phyloP scores from a whole-genome alignment of 768 basidiomycete species.

The Termitomyces bulborhizus region DNA sequence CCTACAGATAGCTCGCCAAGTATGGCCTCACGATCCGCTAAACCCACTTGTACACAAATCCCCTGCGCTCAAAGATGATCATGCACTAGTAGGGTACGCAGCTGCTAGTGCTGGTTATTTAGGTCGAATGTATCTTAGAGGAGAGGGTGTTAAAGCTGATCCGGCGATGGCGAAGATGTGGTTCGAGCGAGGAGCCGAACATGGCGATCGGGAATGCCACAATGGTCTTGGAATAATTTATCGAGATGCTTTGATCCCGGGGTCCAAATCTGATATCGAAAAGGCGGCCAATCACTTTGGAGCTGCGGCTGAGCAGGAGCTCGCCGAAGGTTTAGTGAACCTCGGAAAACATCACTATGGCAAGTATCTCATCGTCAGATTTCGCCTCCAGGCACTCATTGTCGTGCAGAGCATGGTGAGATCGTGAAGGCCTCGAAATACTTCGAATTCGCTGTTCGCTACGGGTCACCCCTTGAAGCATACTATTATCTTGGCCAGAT shows the following conservation, averaged over 20 bases:
- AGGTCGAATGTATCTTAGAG: constrained; percentile 90
- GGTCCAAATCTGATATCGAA: constrained; percentile 55
- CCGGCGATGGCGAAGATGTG: constrained; percentile 78
- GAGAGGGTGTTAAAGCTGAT: constrained; percentile 85
- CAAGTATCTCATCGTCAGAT: constrained; percentile 21
- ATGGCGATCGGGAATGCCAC: constrained; percentile 82
- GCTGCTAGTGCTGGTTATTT: constrained; percentile 82
- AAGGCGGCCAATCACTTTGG: constrained; percentile 65
- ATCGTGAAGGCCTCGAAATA: constrained; percentile 56
- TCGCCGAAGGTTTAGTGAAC: constrained; percentile 90
- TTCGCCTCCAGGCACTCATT: constrained; percentile 4
- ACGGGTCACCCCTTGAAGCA: constrained; percentile 90
- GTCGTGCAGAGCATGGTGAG: constrained; percentile 59
- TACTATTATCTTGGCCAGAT: constrained; percentile 91
- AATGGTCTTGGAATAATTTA: constrained; percentile 91
- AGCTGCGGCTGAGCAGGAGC: constrained; percentile 78
- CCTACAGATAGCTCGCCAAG: constrained; percentile 67
- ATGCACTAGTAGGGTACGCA: constrained; percentile 51
- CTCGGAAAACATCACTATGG: constrained; percentile 76
- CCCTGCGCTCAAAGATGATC: constrained; percentile 43
- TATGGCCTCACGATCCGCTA: constrained; percentile 82
- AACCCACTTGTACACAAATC: constrained; percentile 42
- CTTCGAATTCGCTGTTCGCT: constrained; percentile 80
- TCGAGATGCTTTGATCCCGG: constrained; percentile 78
- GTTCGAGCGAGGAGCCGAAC: constrained; percentile 82